Percentiles rank a stretch among this genome's conserved stretches.
Evolutionary conservation across 169 alveolate species (phyloP).

Genomic region (Plasmodium inui): DNA sequence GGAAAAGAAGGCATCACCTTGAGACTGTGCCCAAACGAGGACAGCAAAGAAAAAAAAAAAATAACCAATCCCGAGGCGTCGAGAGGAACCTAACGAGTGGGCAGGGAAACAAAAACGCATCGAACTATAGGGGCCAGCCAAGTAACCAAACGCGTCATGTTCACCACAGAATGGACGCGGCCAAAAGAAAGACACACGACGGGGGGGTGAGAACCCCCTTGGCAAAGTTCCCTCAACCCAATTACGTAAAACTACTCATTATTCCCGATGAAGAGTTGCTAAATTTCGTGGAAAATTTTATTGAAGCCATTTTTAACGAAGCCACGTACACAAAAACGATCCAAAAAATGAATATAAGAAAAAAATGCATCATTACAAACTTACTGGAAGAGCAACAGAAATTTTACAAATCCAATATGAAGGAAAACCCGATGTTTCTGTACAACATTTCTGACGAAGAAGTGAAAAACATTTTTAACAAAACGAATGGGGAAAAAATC

Average conservation of each 20-base stretch:
- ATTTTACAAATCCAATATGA: conserved; percentile 35
- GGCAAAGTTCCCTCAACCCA: not conserved
- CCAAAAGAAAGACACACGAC: not conserved
- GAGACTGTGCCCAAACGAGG: not conserved
- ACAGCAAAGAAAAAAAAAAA: not conserved
- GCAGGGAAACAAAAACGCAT: not conserved
- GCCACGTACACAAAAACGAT: conserved; percentile 15
- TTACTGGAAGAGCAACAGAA: conserved; percentile 46
- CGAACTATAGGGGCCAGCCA: not conserved
- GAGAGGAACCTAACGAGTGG: too few relatives aligned
- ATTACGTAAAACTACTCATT: conserved; percentile 29
- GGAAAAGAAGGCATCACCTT: not conserved
- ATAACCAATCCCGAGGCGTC: not conserved
- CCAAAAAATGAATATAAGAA: conserved; percentile 26
- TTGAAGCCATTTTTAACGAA: conserved; percentile 31
- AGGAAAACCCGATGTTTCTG: conserved; percentile 24
- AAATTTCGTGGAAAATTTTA: conserved; percentile 40
- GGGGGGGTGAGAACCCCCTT: not conserved
- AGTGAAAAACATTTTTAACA: conserved; percentile 45
- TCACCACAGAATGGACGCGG: not conserved
- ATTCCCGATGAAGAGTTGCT: conserved; percentile 56
- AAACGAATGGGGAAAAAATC: conserved; percentile 41
- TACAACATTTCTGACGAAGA: conserved; percentile 47
- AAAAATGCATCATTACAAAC: conserved; percentile 37
- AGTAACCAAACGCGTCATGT: not conserved